A percentile compares a stretch with the other conserved stretches of the same genome.
phyloP scores from a whole-genome alignment of 345 rosid genomes.

The Litchi chinensis region DNA sequence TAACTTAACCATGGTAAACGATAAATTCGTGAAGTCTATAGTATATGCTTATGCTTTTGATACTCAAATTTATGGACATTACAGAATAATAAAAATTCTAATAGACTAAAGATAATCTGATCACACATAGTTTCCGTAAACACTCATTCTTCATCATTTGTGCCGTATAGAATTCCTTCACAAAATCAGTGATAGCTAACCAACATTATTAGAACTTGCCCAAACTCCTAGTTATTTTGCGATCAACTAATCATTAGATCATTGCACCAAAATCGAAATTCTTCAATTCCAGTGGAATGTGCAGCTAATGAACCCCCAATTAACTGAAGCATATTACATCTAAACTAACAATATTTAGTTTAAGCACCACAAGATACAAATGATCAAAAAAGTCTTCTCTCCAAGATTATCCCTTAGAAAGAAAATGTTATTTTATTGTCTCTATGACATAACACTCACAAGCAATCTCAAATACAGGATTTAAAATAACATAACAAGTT shows the following conservation, averaged over 20 bases:
- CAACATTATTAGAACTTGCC: neutral
- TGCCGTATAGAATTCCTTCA: neutral
- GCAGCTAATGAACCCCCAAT: neutral
- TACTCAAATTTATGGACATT: neutral
- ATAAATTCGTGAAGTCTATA: neutral
- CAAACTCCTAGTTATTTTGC: neutral
- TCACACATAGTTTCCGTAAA: neutral
- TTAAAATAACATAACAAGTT: neutral
- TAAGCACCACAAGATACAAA: neutral
- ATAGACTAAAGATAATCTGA: neutral
- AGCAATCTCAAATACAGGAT: neutral
- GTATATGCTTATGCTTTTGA: neutral
- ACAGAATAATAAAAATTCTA: neutral
- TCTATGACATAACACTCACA: neutral
- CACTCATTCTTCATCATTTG: neutral
- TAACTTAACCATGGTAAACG: neutral
- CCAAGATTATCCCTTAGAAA: neutral
- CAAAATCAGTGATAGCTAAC: neutral
- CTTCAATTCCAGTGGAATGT: neutral
- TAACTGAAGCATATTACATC: neutral
- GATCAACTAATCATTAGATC: neutral
- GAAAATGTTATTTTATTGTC: neutral
- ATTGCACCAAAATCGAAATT: neutral
- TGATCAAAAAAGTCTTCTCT: neutral
- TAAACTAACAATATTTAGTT: neutral